These are phyloP conservation scores for Candida koratica DNA, from an alignment of 805 yeast species.

Conservation along the genomic window DNA sequence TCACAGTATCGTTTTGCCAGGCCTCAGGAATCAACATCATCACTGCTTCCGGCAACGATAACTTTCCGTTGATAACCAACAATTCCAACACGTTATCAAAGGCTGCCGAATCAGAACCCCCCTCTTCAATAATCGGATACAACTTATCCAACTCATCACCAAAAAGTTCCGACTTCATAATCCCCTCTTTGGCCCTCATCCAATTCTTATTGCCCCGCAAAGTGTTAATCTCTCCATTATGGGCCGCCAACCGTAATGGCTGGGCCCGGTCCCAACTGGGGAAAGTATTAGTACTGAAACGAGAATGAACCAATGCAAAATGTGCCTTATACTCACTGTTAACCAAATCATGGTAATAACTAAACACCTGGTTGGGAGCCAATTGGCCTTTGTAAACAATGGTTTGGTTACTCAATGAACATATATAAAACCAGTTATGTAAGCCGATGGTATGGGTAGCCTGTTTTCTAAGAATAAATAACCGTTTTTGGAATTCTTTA, in stretches of 20 bases:
- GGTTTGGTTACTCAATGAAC: conserved; percentile 82
- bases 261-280: conserved; percentile 99
- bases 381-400: conserved; percentile 97
- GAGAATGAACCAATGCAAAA: conserved; percentile 92
- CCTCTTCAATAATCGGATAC: conserved; percentile 95
- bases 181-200: conserved; percentile 99
- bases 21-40: conserved; percentile 98
- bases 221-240: conserved; percentile 97
- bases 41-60: conserved; percentile 93
- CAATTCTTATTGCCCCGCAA: conserved; percentile 96
- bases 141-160: conserved; percentile 89
- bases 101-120: conserved; percentile 98
- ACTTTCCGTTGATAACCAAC: conserved; percentile 84
- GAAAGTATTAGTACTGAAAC: conserved; percentile 96
- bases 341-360: conserved; percentile 87
- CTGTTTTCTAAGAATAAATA: conserved; percentile 84
- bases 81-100: conserved; percentile 93
- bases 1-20: conserved; percentile 82
- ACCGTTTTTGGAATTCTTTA: conserved; percentile 71
- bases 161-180: conserved; percentile 80
- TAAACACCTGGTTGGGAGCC: conserved; percentile 93
- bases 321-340: conserved; percentile 92
- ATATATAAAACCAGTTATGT: conserved; percentile 96
- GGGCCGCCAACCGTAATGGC: conserved; percentile 96
- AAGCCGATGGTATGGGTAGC: conserved; percentile 87